phyloP scores from a whole-genome alignment of 805 yeast genomes.

The Starmerella vitae region DNA sequence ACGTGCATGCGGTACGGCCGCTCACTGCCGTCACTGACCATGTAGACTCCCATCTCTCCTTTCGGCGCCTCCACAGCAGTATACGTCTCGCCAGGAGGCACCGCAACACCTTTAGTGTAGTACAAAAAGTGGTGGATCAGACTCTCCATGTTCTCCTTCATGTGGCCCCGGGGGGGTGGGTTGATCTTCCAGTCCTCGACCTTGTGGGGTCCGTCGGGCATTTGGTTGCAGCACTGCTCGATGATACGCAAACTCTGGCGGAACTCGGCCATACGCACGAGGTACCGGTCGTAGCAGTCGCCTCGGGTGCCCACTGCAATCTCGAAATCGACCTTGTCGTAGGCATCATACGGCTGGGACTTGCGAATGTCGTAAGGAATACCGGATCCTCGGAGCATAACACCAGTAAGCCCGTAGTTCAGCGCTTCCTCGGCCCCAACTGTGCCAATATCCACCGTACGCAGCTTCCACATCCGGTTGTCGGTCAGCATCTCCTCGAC shows the following conservation, averaged over 20 bases:
- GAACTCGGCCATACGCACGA: conserved; percentile 81
- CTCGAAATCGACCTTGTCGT: conserved; percentile 73
- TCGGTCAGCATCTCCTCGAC: conserved; percentile 80
- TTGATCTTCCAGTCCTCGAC: conserved; percentile 78
- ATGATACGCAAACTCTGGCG: conserved; percentile 81
- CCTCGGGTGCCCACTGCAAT: conserved; percentile 77
- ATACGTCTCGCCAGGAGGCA: conserved; percentile 83
- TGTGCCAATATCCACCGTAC: conserved; percentile 68
- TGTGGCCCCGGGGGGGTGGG: conserved; percentile 66
- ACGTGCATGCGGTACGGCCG: conserved; percentile 86
- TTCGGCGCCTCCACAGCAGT: conserved; percentile 89
- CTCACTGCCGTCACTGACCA: conserved; percentile 79
- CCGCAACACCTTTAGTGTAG: conserved; percentile 78
- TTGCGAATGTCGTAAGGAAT: conserved; percentile 76
- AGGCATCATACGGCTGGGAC: conserved; percentile 81
- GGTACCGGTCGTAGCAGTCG: conserved; percentile 83
- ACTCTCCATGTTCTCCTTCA: conserved; percentile 91
- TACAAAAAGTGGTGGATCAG: conserved; percentile 78
- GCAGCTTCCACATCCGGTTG: conserved; percentile 83
- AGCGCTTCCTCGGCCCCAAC: conserved; percentile 79
- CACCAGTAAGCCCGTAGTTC: conserved; percentile 69
- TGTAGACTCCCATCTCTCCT: conserved; percentile 88
- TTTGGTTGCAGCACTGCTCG: conserved; percentile 78
- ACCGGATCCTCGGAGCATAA: conserved; percentile 85
- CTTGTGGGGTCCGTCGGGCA: conserved; percentile 86